Percentiles rank a stretch among this genome's conserved stretches.
Evolutionary conservation across 306 rosid genomes (phyloP).

Genomic region (Delonix regia): DNA sequence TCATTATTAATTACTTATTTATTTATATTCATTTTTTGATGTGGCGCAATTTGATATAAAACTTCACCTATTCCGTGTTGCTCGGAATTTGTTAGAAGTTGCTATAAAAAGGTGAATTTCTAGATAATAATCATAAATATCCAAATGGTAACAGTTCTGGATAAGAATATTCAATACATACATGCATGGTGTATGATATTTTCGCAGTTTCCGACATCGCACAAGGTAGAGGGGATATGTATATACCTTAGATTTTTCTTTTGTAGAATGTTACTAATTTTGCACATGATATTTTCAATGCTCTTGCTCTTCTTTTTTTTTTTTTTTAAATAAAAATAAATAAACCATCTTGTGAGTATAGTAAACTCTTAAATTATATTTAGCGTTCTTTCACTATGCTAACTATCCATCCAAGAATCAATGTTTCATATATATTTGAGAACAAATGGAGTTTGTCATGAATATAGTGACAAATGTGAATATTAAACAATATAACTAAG

Average conservation of each 20-base stretch:
- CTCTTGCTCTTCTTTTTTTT: too few species aligned
- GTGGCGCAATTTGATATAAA: too few species aligned
- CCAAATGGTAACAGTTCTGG: neutral
- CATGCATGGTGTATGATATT: neutral
- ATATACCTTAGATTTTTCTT: neutral
- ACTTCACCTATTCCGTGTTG: too few species aligned
- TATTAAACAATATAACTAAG: neutral
- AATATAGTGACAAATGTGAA: neutral
- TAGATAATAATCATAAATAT: neutral
- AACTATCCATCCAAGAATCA: neutral
- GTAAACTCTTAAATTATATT: too few species aligned
- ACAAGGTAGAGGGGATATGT: neutral
- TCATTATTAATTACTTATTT: too few species aligned
- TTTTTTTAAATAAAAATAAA: too few species aligned
- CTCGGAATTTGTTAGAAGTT: too few species aligned
- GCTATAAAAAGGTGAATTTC: neutral
- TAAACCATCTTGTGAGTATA: neutral
- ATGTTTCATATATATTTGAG: neutral
- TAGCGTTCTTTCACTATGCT: neutral
- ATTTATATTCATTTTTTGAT: too few species aligned
- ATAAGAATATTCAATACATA: neutral
- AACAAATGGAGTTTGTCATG: neutral
- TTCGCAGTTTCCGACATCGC: neutral
- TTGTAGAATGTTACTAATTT: neutral
- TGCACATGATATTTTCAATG: neutral